Conservation (phyloP, 192 early-diverging fungal genomes). For the Rhizophagus prolifer region DNA sequence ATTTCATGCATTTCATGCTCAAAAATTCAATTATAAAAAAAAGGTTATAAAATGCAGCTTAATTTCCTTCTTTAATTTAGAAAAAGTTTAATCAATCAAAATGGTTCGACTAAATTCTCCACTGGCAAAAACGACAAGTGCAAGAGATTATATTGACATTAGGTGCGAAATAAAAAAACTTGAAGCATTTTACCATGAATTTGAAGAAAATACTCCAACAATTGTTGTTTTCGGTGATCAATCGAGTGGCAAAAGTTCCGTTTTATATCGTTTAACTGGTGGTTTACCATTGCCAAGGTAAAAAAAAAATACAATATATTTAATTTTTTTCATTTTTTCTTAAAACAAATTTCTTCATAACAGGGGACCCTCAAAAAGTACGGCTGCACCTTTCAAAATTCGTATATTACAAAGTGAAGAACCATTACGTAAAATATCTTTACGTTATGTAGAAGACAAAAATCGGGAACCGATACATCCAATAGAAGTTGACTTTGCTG, state of each 20-base stretch:
- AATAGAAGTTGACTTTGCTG: not conserved
- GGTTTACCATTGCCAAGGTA: not conserved
- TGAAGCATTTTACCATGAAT: not conserved
- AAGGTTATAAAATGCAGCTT: no score
- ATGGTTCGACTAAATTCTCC: not conserved
- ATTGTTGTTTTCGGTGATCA: conserved; percentile 1
- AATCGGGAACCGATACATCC: not conserved
- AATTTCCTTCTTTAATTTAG: no score
- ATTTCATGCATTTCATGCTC: no score
- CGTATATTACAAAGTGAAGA: not conserved
- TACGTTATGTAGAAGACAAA: not conserved
- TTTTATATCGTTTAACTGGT: not conserved
- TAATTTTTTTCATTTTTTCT: not conserved
- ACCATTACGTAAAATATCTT: not conserved
- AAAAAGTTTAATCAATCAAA: no score
- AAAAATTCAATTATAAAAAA: no score
- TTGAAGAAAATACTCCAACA: not conserved
- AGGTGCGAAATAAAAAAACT: not conserved
- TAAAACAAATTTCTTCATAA: no score
- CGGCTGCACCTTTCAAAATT: not conserved
- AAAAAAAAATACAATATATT: not conserved
- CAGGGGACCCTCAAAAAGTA: no score
- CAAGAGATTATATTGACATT: not conserved
- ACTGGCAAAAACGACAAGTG: not conserved
- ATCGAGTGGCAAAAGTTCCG: not conserved